Evolutionary conservation across 768 basidiomycete species (phyloP).

Genomic region (Calvatia gigantea): DNA sequence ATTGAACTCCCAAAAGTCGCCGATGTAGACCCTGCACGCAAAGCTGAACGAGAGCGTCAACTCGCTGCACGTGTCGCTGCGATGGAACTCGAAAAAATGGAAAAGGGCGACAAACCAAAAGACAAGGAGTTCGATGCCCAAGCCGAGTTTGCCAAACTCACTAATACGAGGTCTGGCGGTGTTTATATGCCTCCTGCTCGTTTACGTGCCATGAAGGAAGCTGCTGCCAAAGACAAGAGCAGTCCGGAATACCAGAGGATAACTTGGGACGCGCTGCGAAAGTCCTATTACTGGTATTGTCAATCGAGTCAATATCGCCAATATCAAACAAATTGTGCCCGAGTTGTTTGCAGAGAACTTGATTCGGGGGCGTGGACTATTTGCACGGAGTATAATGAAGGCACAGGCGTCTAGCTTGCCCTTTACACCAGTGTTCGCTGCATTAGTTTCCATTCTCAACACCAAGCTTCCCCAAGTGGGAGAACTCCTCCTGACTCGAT

Average conservation of each 20-base stretch:
- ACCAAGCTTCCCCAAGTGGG: constrained; percentile 96
- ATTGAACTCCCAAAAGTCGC: constrained; percentile 38
- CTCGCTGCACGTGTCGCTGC: constrained; percentile 69
- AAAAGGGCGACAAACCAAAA: constrained; percentile 39
- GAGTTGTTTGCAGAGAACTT: constrained; percentile 94
- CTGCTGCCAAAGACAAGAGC: constrained; percentile 76
- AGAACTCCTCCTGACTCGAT: constrained; percentile 81
- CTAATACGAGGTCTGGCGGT: constrained; percentile 82
- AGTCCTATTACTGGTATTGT: constrained; percentile 99
- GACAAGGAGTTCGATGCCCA: constrained; percentile 55
- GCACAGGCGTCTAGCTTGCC: constrained; percentile 96
- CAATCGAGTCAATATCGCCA: constrained; percentile 95
- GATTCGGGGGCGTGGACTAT: constrained; percentile 88
- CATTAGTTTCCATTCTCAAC: constrained; percentile 92
- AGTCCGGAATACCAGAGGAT: constrained; percentile 90
- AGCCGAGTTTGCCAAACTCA: constrained; percentile 87
- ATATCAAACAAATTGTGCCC: constrained; percentile 92
- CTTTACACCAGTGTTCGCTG: constrained; percentile 96
- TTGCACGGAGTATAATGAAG: constrained; percentile 95
- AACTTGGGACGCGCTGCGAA: constrained; percentile 97
- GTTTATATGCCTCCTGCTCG: constrained; percentile 97
- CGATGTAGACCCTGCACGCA: constrained; percentile 76
- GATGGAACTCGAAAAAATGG: constrained; percentile 58
- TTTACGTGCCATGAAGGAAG: constrained; percentile 84
- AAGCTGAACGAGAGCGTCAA: constrained; percentile 76